Percentiles rank a stretch among this genome's conserved stretches.
Conservation (phyloP, 1,139 yeast species). For the Candida freyschussii region DNA sequence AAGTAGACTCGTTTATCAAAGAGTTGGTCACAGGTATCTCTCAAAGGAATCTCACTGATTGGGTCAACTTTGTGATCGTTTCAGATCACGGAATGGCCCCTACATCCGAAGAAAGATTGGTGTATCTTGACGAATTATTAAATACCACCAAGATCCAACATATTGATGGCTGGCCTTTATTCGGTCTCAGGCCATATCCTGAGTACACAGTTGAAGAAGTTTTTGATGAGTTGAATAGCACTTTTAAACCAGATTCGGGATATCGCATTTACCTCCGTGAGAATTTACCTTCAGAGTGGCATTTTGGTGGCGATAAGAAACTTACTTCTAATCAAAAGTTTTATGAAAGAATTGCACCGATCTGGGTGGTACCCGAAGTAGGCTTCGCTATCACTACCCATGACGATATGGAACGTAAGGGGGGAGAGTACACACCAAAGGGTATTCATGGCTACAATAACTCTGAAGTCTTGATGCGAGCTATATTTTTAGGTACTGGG, state of each 20-base stretch:
- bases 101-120: conserved; percentile 55
- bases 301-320: conserved; percentile 50
- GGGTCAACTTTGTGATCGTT: conserved; percentile 71
- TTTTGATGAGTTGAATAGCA: conserved; percentile 29
- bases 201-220: conserved; percentile 35
- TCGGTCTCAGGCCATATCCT: conserved; percentile 60
- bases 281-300: conserved; percentile 58
- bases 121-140: conserved; percentile 65
- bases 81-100: conserved; percentile 97
- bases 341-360: conserved; percentile 67
- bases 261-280: conserved; percentile 50
- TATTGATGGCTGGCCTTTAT: conserved; percentile 87
- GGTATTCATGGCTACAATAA: conserved; percentile 88
- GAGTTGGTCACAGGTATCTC: conserved; percentile 43
- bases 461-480: conserved; percentile 74
- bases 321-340: conserved; percentile 33
- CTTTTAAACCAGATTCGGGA: conserved; percentile 16
- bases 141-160: conserved; percentile 51
- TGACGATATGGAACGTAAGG: conserved; percentile 46
- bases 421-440: conserved; percentile 50
- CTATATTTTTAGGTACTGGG: conserved; percentile 74
- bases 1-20: conserved; percentile 64
- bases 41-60: conserved; percentile 50
- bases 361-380: conserved; percentile 79
- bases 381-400: conserved; percentile 76